These are phyloP conservation scores for Carex scoparia DNA, from an alignment of 176 grass and related monocot genomes.

Conservation along the genomic window DNA sequence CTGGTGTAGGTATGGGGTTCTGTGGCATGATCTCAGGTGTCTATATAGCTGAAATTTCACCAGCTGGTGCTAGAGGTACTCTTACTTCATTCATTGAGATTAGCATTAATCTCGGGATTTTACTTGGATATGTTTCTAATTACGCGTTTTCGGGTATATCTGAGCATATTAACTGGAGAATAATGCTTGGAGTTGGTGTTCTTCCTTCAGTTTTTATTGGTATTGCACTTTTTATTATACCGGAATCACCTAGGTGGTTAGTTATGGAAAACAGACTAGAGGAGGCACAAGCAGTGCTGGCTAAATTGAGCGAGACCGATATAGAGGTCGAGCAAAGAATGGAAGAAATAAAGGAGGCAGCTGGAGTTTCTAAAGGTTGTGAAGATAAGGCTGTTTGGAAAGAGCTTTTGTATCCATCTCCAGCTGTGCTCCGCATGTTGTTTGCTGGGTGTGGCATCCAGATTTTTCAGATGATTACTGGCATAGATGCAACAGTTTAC, in stretches of 20 bases:
- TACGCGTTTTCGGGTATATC: constrained; percentile 77
- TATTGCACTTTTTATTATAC: constrained; percentile 68
- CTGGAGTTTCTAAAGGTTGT: constrained; percentile 35
- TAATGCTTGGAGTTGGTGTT: constrained; percentile 83
- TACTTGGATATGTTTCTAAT: constrained; percentile 83
- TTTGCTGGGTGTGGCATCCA: constrained; percentile 78
- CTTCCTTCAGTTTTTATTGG: constrained; percentile 78
- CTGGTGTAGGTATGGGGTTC: constrained; percentile 84
- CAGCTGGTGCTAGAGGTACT: constrained; percentile 52
- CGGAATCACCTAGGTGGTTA: constrained; percentile 83
- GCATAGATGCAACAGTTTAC: constrained; percentile 87
- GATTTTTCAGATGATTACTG: constrained; percentile 80
- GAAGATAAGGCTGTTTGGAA: constrained; percentile 68
- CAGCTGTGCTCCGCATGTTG: constrained; percentile 55
- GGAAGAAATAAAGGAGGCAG: constrained; percentile 69
- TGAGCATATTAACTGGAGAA: constrained; percentile 80
- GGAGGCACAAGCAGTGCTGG: constrained; percentile 52
- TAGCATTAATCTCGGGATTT: constrained; percentile 83
- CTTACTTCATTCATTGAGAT: constrained; percentile 88
- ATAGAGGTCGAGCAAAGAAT: constrained; percentile 55
- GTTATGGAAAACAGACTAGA: constrained; percentile 71
- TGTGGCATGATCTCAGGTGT: constrained; percentile 82
- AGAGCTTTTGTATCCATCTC: constrained; percentile 72
- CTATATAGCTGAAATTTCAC: constrained; percentile 89
- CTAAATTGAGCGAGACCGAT: constrained; percentile 69